Conservation (phyloP, 352 stramenopile genomes). For the Vaucheria bursata region DNA sequence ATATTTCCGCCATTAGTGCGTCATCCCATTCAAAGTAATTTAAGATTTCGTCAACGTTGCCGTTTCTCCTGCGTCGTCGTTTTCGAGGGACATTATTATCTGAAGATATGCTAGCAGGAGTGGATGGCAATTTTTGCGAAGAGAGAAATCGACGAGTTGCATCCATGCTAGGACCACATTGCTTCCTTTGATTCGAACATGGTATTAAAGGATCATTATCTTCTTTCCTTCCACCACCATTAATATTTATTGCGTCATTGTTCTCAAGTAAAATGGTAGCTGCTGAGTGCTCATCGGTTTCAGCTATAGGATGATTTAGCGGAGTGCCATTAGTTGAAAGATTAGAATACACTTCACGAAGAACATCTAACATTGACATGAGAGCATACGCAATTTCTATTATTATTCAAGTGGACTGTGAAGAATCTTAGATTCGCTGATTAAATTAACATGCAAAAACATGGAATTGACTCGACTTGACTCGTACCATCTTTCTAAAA, state of each 20-base stretch:
- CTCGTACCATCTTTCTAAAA: too few species aligned
- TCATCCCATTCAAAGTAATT: slow-evolving; percentile 39
- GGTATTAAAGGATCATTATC: too few species aligned
- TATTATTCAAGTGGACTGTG: too few species aligned
- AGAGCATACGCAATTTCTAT: too few species aligned
- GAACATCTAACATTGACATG: slow-evolving; percentile 17
- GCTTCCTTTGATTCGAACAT: too few species aligned
- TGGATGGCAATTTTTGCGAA: background rate
- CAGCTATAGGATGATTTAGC: background rate
- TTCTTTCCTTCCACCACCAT: background rate
- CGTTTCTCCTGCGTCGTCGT: slow-evolving; percentile 3
- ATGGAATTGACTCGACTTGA: too few species aligned
- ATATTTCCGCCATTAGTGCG: slow-evolving; percentile 21
- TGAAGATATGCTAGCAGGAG: background rate
- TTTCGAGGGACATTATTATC: background rate
- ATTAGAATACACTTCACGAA: slow-evolving; percentile 30
- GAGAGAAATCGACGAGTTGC: background rate
- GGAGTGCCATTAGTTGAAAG: slow-evolving; percentile 23
- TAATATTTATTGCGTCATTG: too few species aligned
- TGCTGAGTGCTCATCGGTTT: slow-evolving; percentile 15
- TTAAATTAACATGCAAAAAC: too few species aligned
- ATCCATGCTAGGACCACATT: background rate
- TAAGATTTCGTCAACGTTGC: too few species aligned
- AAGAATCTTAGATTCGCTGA: too few species aligned
- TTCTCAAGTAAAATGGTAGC: too few species aligned